Percentiles rank a stretch among this genome's conserved stretches.
phyloP scores from a whole-genome alignment of 768 basidiomycete species.

The Lanmaoa rubissima region DNA sequence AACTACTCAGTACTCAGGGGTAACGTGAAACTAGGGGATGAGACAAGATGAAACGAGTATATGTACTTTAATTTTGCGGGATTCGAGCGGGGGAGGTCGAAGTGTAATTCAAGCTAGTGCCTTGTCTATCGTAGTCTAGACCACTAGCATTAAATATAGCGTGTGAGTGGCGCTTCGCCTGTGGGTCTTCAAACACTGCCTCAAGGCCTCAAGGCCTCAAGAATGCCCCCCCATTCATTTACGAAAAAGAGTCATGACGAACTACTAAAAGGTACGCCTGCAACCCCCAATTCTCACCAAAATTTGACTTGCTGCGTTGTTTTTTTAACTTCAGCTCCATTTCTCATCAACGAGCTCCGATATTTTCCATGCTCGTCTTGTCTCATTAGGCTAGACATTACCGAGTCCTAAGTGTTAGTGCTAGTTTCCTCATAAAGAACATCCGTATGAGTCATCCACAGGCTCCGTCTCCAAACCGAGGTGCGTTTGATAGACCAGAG shows the following conservation, averaged over 20 bases:
- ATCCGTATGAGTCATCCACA: constrained; percentile 12
- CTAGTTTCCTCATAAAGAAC: not conserved
- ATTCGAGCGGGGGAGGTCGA: not conserved
- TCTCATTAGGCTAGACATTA: not conserved
- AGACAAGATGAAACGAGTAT: not conserved
- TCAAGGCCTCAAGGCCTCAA: not conserved
- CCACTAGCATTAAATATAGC: too few relatives aligned
- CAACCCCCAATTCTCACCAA: not conserved
- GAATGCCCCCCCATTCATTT: not conserved
- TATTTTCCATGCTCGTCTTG: not conserved
- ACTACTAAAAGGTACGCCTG: not conserved
- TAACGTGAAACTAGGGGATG: not conserved
- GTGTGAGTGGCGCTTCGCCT: not conserved
- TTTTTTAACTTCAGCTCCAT: not conserved
- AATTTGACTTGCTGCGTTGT: not conserved
- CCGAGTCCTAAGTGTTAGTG: not conserved
- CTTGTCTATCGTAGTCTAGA: too few relatives aligned
- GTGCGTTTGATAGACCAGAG: constrained; percentile 5
- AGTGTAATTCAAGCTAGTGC: not conserved
- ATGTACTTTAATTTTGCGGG: not conserved
- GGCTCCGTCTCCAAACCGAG: constrained; percentile 4
- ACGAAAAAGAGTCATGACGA: not conserved
- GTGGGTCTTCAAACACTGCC: not conserved
- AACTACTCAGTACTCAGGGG: too few relatives aligned
- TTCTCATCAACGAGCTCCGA: not conserved